phyloP scores from a whole-genome alignment of 805 yeast genomes.

The Maudiozyma serrabonitensis region DNA sequence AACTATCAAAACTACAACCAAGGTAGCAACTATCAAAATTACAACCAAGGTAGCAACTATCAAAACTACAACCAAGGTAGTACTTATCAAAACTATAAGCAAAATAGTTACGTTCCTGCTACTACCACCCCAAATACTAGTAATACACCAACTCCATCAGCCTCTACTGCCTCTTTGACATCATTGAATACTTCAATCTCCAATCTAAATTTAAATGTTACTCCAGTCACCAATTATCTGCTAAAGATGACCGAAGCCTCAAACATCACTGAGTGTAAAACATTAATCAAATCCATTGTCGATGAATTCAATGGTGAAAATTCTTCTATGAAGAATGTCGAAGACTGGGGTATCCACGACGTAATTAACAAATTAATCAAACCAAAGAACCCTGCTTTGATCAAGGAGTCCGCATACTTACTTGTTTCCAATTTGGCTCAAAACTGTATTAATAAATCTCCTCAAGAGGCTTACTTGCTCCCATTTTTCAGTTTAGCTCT shows the following conservation, averaged over 20 bases:
- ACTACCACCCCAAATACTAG: conserved; percentile 29
- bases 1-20: conserved; percentile 8
- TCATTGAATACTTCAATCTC: conserved; percentile 57
- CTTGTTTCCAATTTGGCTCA: conserved; percentile 50
- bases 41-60: conserved; percentile 8
- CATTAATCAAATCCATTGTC: conserved; percentile 33
- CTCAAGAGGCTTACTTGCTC: conserved; percentile 65
- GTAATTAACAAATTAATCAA: conserved; percentile 57
- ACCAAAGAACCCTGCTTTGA: conserved; percentile 60
- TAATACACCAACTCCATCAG: conserved; percentile 33
- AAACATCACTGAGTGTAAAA: conserved; percentile 30
- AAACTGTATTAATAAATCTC: conserved; percentile 56
- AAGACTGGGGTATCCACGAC: conserved; percentile 57
- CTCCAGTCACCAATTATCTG: conserved; percentile 59
- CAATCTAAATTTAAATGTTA: conserved; percentile 39
- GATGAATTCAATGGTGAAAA: conserved; percentile 34
- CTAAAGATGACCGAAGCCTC: conserved; percentile 23
- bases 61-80: conserved; percentile 7
- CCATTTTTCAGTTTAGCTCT: conserved; percentile 54
- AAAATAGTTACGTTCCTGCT: conserved; percentile 24
- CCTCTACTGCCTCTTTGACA: conserved; percentile 66
- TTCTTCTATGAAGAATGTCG: conserved; percentile 32
- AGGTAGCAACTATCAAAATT: conserved; percentile 6
- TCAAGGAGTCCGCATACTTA: conserved; percentile 69
- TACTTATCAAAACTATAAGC: conserved; percentile 8